Conservation (phyloP, 2,329 filamentous ascomycete genomes). For the Samsoniella hepiali region DNA sequence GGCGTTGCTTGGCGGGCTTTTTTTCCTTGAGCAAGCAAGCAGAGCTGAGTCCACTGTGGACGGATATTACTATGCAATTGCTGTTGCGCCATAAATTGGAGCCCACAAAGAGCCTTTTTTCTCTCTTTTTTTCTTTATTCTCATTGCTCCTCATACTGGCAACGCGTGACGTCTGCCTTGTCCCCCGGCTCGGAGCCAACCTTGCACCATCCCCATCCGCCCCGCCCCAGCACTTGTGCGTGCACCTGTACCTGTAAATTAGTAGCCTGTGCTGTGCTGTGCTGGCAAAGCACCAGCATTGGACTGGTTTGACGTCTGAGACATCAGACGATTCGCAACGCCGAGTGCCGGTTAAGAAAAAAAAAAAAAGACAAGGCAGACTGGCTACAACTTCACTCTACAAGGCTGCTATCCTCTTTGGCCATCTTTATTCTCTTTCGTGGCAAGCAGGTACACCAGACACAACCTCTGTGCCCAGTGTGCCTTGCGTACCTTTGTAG, state of each 20-base stretch:
- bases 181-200: neutral
- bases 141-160: no score
- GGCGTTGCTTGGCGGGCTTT: neutral
- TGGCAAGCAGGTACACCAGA: neutral
- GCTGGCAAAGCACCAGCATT: neutral
- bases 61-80: no score
- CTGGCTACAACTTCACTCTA: no score
- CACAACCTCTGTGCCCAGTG: neutral
- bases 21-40: neutral
- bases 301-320: constrained; percentile 8
- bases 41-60: neutral
- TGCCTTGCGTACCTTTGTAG: no score
- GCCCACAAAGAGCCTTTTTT: no score
- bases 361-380: no score
- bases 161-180: no score
- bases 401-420: no score
- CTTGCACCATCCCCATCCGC: no score
- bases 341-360: neutral
- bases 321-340: constrained; percentile 6
- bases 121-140: no score
- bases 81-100: no score
- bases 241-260: neutral
- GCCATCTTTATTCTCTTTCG: neutral
- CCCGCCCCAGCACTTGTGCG: neutral
- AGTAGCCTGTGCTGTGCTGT: neutral